Base-by-base conservation (phyloP, 352 stramenopile genomes). In the Pythium diclinum region DNA sequence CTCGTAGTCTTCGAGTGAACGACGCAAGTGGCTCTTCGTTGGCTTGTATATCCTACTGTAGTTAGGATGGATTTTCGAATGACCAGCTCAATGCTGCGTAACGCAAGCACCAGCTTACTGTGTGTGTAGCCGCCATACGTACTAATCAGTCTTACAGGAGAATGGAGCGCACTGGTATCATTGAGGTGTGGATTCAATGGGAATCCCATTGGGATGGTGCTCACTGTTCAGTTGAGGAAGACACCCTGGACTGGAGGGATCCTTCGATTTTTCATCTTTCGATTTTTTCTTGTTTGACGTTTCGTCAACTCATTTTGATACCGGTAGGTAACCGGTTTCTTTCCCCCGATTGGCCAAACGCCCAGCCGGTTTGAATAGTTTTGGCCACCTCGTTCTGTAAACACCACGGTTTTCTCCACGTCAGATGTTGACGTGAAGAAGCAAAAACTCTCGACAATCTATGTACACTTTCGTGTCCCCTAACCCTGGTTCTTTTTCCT, bases 401-500 rank as follows among this genome's bases (percentile, higher is more conserved):
- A 42, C 36, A 42, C 8, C 36, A 42, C 7, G 36, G 36, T 42
- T 42, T 42, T 42, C 36, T 42, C 36, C 36, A 42, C 36, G 36
- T 3, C 36, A 42, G 36, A 42, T 42, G 36, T 42, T 17, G 36
- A 42, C 36, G 36, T 16, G 36, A 42, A 42, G 36, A 17, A 17
- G 10, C 13, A 42, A n/a, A 42, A 11, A 16, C 16, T 36, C 6
- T 19, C 16, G 13, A 28, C 23, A 19, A 36, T 58, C 33, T 63
- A 54, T 63, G 56, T 63, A 42, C 56, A 63, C 56, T 40, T 44
- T 8, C 33, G 25, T 17, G 6, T 1, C 3, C 44, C 62, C 47
- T 56, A 59, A 10, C 54, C 55, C 21, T 16, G 2, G 36, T 69
- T 69, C 63, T 64, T 69, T 64, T 69, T 69, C 55, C 17, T 57